phyloP scores from a whole-genome alignment of 2,329 filamentous ascomycete species.

The Aspergillus vadensis region DNA sequence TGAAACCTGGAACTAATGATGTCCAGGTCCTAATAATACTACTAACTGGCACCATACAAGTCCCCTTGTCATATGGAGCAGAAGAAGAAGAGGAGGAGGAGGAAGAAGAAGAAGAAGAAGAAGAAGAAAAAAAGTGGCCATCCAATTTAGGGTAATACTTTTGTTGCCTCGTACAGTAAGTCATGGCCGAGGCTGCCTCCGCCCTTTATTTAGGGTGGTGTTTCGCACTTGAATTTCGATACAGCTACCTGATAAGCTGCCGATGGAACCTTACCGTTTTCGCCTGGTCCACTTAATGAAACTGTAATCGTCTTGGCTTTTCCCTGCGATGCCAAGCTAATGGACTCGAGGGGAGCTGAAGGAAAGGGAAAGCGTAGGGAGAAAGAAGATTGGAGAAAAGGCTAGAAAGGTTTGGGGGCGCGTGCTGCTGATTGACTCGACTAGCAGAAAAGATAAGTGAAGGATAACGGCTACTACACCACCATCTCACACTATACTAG shows the following conservation, averaged over 20 bases:
- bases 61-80: background rate
- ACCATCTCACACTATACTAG: background rate
- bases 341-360: background rate
- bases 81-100: background rate
- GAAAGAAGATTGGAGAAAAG: background rate
- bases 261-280: background rate
- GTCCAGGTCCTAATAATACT: background rate
- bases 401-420: background rate
- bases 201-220: background rate
- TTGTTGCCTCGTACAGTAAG: background rate
- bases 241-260: background rate
- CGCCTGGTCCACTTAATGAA: background rate
- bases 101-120: background rate
- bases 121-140: background rate
- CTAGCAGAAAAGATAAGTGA: background rate
- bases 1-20: background rate
- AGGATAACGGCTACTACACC: background rate
- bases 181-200: background rate
- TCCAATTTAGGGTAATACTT: background rate
- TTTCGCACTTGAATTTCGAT: background rate
- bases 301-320: slow-evolving; percentile 13
- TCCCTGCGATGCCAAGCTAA: slow-evolving; percentile 6
- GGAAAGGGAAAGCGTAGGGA: background rate
- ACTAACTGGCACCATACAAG: background rate
- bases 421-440: background rate